Base-by-base conservation (phyloP, 2,329 filamentous ascomycete genomes). In the Penicillium expansum region DNA sequence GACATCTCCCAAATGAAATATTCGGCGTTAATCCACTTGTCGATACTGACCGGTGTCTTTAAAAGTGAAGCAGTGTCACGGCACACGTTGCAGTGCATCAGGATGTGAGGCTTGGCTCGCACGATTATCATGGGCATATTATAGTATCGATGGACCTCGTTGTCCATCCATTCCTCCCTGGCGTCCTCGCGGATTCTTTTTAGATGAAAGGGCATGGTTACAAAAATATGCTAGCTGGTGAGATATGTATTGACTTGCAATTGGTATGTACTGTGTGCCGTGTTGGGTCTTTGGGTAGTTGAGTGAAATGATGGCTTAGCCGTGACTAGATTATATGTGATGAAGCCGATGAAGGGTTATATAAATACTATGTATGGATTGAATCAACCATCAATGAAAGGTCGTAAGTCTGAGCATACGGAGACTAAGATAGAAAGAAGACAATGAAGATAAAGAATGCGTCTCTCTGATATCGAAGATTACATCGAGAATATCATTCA, bases 1-100 rank as follows among this genome's bases (percentile, higher is more conserved):
- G 52, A 41, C 38, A 55, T 43, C 30, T 51, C 30, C 52, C 52
- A 55, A 14, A 55, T 55, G 32, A 55, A 51, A 20, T 55, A 55
- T 9, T 43, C 52, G n/a, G 52, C 6, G 18, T 30, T 51, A 18
- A 55, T 20, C 52, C 52, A 55, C n/a, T 35, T 55, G 20, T 51
- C 33, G 9, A 51, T 29, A 42, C 37, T 37, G 8, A 35, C 16
- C 13, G 18, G 27, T 24, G n/a, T 44, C 2, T 45, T 33, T 5
- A 45, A 30, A 20, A 24, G 16, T 10, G 49, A 52, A 8, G 29
- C 6, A 16, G 16, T 43, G n/a, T 55, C 45, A 14, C 45, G 47
- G 9, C 5, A 32, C 5, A 55, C 52, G 3, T 51, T 39, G 38
- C 30, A 55, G 20, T 22, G 38, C 37, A 55, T 55, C 2, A 33